Conservation (phyloP, 306 rosid genomes). For the Cucurbita ficifolia region DNA sequence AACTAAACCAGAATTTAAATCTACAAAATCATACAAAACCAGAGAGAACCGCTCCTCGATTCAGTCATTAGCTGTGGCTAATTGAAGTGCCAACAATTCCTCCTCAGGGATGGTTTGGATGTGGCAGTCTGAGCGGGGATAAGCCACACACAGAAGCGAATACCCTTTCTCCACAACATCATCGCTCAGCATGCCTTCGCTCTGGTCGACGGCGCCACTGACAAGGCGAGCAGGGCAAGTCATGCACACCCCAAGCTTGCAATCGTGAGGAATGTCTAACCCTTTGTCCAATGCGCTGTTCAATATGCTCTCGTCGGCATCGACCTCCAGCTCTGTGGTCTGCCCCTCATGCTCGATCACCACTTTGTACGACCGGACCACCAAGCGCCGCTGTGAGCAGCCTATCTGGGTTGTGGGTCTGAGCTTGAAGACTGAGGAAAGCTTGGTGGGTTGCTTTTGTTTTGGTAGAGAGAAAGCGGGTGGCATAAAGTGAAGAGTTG, state of each 20-base stretch:
- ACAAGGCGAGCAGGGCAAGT: slow-evolving; percentile 90
- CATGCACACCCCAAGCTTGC: slow-evolving; percentile 98
- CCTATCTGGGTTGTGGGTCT: slow-evolving; percentile 9
- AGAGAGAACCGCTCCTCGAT: neutral
- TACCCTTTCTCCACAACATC: slow-evolving; percentile 89
- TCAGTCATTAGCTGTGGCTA: slow-evolving; percentile 88
- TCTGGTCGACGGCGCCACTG: slow-evolving; percentile 74
- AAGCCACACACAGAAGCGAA: slow-evolving; percentile 53
- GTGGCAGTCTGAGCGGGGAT: slow-evolving; percentile 73
- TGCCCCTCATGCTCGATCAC: slow-evolving; percentile 64
- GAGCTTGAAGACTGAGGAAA: slow-evolving; percentile 13
- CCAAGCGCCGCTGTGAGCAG: slow-evolving; percentile 11
- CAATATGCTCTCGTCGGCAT: slow-evolving; percentile 43
- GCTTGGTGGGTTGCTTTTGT: slow-evolving; percentile 24
- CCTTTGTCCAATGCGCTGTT: slow-evolving; percentile 64
- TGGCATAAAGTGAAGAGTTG: slow-evolving; percentile 40
- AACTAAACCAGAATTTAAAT: neutral
- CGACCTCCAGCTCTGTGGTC: slow-evolving; percentile 41
- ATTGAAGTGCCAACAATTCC: slow-evolving; percentile 67
- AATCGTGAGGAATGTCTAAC: slow-evolving; percentile 65
- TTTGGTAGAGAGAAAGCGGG: slow-evolving; percentile 22
- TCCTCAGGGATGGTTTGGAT: slow-evolving; percentile 71
- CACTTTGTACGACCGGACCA: slow-evolving; percentile 54
- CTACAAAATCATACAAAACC: neutral
- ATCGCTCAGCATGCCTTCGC: slow-evolving; percentile 95